Conservation (phyloP, 176 grass and related monocot species). For the Zizania latifolia region DNA sequence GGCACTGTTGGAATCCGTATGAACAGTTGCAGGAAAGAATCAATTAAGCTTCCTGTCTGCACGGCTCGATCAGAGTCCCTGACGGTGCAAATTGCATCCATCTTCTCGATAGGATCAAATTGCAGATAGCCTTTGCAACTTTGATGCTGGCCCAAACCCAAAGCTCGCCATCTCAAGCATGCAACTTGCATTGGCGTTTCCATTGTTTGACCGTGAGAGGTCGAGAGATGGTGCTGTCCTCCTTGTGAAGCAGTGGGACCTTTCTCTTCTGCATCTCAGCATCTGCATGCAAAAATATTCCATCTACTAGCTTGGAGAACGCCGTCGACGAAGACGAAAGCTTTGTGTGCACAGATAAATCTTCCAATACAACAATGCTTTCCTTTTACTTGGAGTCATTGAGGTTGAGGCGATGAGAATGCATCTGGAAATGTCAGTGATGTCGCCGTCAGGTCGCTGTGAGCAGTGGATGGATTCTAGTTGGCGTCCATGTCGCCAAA, state of each 20-base stretch:
- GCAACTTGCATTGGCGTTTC: neutral
- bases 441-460: neutral
- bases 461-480: conserved; percentile 3
- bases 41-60: neutral
- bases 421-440: neutral
- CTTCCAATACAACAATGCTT: neutral
- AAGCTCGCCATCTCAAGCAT: neutral
- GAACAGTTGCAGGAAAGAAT: neutral
- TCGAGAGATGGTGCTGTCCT: neutral
- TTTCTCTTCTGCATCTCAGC: neutral
- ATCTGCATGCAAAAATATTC: neutral
- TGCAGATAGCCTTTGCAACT: neutral
- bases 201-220: neutral
- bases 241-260: neutral
- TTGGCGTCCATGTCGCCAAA: neutral
- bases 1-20: neutral
- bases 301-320: neutral
- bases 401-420: neutral
- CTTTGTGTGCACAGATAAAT: neutral
- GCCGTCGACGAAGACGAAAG: neutral
- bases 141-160: too few species aligned
- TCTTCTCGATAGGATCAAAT: neutral
- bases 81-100: neutral
- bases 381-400: neutral
- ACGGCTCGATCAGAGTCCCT: neutral